Base-by-base conservation (phyloP, 2,329 filamentous ascomycete species). In the Byssothecium circinans region DNA sequence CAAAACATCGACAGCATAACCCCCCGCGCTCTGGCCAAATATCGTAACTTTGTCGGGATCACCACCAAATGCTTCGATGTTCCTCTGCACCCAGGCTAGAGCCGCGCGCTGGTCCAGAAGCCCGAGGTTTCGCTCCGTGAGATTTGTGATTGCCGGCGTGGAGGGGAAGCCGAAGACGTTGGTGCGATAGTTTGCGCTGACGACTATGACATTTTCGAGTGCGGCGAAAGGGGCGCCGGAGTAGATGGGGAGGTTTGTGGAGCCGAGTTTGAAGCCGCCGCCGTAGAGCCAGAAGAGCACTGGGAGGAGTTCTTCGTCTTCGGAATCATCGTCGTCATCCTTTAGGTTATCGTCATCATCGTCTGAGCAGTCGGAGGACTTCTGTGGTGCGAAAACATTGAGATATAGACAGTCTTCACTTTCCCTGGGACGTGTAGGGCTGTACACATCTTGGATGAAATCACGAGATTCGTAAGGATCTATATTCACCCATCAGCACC, bases 71-170 rank as follows among this genome's bases (percentile, higher is more conserved):
- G 70, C 62, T 2, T 53, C 52, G 36, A 80, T 75, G 47, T 79
- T 76, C 23, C 74, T 70, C 41, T 73, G 68, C 3, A 77, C 79
- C 80, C 79, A 82, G 53, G 81, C 75, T 2, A 82, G 62, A 1
- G 77, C 79, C 3, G 74, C 53, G 17, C 79, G 67, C 50, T 81
- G 78, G 46, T 82, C 79, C 69, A 77, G 78, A 54, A 81, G 77
- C 1, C 78, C 79, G 29, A 76, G 68, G 45, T 82, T 82, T 1
- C 51, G 45, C 10, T 58, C 54, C 2, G 46, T 51, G 15, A 60
- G 47, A n/a, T 40, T 52, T 10, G 50, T 47, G 17, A 56, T 53
- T 20, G 44, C 51, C 5, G 52, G 56, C 30, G 50, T 43, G 37
- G 20, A 51, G 8, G 51, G 61, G 45, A 55, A 59, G 20, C 61